Evolutionary conservation across 441 rosid species (phyloP).

Genomic region (Gossypium davidsonii): DNA sequence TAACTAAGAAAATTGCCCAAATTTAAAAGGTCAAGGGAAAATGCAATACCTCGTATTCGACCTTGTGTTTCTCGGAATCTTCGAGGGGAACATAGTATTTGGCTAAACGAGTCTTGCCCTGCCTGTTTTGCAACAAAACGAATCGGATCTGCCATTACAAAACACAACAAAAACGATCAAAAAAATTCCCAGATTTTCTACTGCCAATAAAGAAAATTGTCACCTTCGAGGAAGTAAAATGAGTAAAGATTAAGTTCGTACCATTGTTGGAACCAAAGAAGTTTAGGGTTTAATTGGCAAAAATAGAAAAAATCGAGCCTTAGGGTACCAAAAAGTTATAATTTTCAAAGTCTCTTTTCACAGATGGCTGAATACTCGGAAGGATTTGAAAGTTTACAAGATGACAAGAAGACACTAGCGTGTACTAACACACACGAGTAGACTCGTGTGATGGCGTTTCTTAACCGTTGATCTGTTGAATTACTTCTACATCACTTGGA

Average conservation of each 20-base stretch:
- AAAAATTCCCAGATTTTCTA: not conserved
- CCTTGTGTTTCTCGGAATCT: slow-evolving; percentile 96
- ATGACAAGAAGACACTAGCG: not conserved
- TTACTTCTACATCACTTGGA: not conserved
- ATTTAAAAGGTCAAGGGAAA: not conserved
- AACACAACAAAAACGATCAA: not conserved
- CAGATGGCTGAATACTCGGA: no score
- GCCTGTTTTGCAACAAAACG: slow-evolving; percentile 94
- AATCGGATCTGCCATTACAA: slow-evolving; percentile 75
- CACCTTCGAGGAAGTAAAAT: not conserved
- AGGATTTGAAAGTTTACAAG: not conserved
- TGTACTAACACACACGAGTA: not conserved
- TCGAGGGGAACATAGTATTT: slow-evolving; percentile 97
- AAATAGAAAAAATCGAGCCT: no score
- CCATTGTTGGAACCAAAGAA: slow-evolving; percentile 10
- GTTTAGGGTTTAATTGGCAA: not conserved
- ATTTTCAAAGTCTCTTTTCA: no score
- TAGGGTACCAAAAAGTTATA: no score
- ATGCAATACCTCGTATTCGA: slow-evolving; percentile 79
- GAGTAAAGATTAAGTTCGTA: not conserved
- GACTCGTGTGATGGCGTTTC: not conserved
- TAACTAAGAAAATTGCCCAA: not conserved
- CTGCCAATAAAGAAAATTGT: slow-evolving; percentile 18
- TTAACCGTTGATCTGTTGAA: not conserved
- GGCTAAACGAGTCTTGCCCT: slow-evolving; percentile 98